Evolutionary conservation across 768 basidiomycete genomes (phyloP), one percentile per base, ranked within the genome.

Genomic region (Phylloporus arenicola): DNA sequence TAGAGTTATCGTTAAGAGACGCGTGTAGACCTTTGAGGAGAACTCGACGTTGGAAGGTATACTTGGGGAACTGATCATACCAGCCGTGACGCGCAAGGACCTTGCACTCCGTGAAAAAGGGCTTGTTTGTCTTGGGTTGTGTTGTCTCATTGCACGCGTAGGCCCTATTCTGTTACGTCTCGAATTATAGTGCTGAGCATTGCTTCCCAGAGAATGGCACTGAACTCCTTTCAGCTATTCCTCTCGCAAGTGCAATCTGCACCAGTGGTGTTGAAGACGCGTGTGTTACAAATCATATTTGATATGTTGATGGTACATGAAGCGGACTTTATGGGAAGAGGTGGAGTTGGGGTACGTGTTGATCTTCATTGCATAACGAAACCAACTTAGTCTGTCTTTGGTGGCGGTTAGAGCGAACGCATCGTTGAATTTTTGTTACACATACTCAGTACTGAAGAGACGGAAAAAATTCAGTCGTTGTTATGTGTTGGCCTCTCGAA

Each of bases 251-350:
- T 89, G 1, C 71, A 88, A 43, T 63, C 70, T 3, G 77, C 82
- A 0, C 80, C 86, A 0, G 83, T 84, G 31, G 71, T 75, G 1
- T 75, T 92, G 57, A 85, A 81, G 68, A 68, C 82, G 11, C 79
- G 77, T 42, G 75, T 88, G n/a, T 68, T 91, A n/a, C 82, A 91
- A 59, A 79, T 87, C 48, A 65, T 92, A 4, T 91, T 95, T 58
- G 93, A 96, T 65, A 75, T 92, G 33, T 69, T 94, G 46, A 92
- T 92, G 82, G 81, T 88, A 1, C 86, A 95, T 54, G 85, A 88
- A 50, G 75, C 71, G 39, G 77, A 77, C 43, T 76, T 88, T 64
- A 74, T 88, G 53, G 76, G 76, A 57, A 33, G 74, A 64, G 62
- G 75, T 35, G 63, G 56, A 63, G 37, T 57, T 17, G 65, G 66